These are phyloP conservation scores for Periconia macrospinosa DNA, from an alignment of 2,329 filamentous ascomycete genomes.

Conservation along the genomic window DNA sequence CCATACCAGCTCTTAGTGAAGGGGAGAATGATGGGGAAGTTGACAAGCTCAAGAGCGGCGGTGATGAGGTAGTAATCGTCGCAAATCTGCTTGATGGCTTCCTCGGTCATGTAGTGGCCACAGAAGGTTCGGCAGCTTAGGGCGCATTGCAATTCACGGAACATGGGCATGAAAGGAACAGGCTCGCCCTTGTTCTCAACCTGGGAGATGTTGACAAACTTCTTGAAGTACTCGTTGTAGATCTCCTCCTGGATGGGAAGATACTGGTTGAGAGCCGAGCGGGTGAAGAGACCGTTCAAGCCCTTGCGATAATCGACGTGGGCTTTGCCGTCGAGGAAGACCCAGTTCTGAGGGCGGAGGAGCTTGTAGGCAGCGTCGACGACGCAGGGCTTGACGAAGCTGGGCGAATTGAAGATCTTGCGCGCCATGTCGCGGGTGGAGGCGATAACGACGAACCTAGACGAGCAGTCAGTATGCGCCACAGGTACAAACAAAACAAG, in stretches of 20 bases:
- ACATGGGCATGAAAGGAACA: constrained; percentile 83
- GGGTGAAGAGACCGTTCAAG: constrained; percentile 91
- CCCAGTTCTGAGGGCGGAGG: constrained; percentile 89
- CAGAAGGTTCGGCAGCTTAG: constrained; percentile 97
- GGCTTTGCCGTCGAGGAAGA: constrained; percentile 91
- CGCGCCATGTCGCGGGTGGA: constrained; percentile 93
- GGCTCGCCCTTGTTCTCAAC: constrained; percentile 72
- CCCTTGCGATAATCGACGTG: constrained; percentile 98
- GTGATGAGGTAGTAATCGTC: constrained; percentile 98
- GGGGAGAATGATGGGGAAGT: constrained; percentile 82
- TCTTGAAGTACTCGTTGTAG: constrained; percentile 82
- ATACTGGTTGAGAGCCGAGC: constrained; percentile 82
- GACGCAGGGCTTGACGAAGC: constrained; percentile 92
- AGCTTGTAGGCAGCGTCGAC: constrained; percentile 94
- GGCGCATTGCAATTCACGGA: constrained; percentile 93
- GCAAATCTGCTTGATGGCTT: constrained; percentile 88
- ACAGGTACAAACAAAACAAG: background rate
- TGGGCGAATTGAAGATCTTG: constrained; percentile 94
- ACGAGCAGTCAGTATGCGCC: constrained; percentile 18
- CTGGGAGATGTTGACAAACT: constrained; percentile 72
- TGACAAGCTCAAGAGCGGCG: constrained; percentile 92
- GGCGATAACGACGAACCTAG: constrained; percentile 93
- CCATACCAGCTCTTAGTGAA: constrained; percentile 97
- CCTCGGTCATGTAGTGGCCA: constrained; percentile 90
- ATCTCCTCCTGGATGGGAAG: constrained; percentile 91